A percentile compares a stretch with the other conserved stretches of the same genome.
Evolutionary conservation across 208 protist genomes (phyloP).

Genomic region (Acanthamoeba lenticulata): DNA sequence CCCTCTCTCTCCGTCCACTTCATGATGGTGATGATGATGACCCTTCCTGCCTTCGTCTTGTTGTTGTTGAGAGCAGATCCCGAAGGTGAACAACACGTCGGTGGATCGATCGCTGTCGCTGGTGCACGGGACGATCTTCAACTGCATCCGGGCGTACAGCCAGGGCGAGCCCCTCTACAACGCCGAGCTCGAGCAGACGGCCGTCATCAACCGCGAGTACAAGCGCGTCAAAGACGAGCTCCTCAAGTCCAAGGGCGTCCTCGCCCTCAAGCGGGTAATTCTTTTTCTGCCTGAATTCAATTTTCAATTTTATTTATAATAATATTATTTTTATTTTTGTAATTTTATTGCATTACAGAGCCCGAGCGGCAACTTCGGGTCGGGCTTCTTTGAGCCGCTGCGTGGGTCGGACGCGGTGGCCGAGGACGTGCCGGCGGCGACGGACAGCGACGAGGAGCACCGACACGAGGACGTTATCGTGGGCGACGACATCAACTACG

Average conservation of each 20-base stretch:
- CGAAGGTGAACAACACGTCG: constrained; percentile 92
- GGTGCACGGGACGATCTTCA: constrained; percentile 88
- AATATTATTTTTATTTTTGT: background rate
- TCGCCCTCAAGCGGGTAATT: constrained; percentile 13
- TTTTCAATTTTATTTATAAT: background rate
- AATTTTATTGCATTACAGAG: background rate
- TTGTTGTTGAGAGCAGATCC: constrained; percentile 68
- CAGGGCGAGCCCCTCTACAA: constrained; percentile 52
- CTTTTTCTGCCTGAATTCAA: too few relatives aligned
- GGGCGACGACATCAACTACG: background rate
- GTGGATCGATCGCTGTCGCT: constrained; percentile 90
- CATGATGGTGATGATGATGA: background rate
- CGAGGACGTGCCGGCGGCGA: constrained; percentile 47
- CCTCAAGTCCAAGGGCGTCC: constrained; percentile 53
- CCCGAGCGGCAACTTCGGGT: constrained; percentile 22
- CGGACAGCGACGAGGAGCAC: constrained; percentile 17
- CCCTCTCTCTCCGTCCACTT: background rate
- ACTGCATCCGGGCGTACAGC: constrained; percentile 62
- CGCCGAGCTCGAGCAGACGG: constrained; percentile 24
- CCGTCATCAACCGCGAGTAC: constrained; percentile 19
- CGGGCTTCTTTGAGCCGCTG: background rate
- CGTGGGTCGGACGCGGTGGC: background rate
- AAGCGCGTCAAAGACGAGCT: constrained; percentile 49
- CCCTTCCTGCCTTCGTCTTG: background rate
- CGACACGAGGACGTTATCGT: background rate